These are phyloP conservation scores for Lactarius hatsudake DNA, from an alignment of 768 basidiomycete species.

Conservation along the genomic window DNA sequence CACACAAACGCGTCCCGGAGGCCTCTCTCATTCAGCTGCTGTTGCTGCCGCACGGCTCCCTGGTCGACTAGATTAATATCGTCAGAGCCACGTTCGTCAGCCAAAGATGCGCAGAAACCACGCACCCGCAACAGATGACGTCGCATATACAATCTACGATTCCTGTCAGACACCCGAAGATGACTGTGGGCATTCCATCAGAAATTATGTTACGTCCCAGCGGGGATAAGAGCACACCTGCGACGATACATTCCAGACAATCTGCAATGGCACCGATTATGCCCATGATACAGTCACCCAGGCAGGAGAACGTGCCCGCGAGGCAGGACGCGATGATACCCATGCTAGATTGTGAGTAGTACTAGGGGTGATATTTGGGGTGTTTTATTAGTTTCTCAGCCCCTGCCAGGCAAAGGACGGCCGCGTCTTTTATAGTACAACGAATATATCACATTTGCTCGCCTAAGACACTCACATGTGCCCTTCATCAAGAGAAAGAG, in stretches of 20 bases:
- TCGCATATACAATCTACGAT: conserved; percentile 45
- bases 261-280: conserved; percentile 41
- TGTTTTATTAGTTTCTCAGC: neutral
- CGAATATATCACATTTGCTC: too few relatives aligned
- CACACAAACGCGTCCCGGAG: conserved; percentile 1
- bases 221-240: conserved; percentile 31
- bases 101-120: neutral
- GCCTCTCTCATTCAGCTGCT: conserved; percentile 5
- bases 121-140: conserved; percentile 45
- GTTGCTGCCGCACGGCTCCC: neutral
- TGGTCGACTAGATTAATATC: conserved; percentile 4
- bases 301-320: conserved; percentile 37
- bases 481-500: neutral
- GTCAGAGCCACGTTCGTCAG: neutral
- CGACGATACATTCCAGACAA: conserved; percentile 48
- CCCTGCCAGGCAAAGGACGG: too few relatives aligned
- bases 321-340: conserved; percentile 24
- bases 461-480: neutral
- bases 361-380: neutral
- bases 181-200: conserved; percentile 33
- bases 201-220: neutral
- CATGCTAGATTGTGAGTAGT: neutral
- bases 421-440: neutral
- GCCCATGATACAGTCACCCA: conserved; percentile 42
- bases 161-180: conserved; percentile 41